Percentiles rank a stretch among this genome's conserved stretches.
phyloP scores from a whole-genome alignment of 129 eudicot genomes.

The Flaveria trinervia region DNA sequence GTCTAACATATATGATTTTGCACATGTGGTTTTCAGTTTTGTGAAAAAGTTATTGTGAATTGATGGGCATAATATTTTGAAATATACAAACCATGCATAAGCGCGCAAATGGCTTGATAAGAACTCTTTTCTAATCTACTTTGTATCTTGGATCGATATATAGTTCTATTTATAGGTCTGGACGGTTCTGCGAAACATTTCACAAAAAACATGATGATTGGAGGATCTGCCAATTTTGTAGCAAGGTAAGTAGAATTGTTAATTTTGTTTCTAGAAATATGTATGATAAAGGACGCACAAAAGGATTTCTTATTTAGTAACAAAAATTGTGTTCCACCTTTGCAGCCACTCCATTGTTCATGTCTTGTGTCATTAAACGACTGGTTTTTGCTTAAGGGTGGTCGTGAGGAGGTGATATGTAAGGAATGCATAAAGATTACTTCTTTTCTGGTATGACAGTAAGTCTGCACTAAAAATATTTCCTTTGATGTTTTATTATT shows the following conservation, averaged over 20 bases:
- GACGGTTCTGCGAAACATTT: slow-evolving; percentile 55
- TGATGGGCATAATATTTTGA: slow-evolving; percentile 6
- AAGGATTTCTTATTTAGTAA: too few species aligned
- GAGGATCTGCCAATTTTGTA: slow-evolving; percentile 60
- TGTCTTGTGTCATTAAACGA: slow-evolving; percentile 51
- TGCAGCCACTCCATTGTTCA: slow-evolving; percentile 58
- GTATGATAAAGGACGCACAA: not conserved
- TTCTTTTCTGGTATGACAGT: slow-evolving; percentile 43
- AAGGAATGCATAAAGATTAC: slow-evolving; percentile 49
- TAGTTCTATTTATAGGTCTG: slow-evolving; percentile 49
- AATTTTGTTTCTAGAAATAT: not conserved
- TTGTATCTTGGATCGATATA: slow-evolving; percentile 17
- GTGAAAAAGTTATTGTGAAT: not conserved
- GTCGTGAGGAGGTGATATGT: slow-evolving; percentile 45
- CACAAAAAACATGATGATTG: slow-evolving; percentile 54
- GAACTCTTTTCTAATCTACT: not conserved
- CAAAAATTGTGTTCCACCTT: slow-evolving; percentile 7
- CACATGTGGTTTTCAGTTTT: not conserved
- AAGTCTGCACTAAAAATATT: not conserved
- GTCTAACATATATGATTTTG: not conserved
- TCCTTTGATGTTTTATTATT: not conserved
- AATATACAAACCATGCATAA: not conserved
- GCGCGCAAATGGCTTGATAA: not conserved
- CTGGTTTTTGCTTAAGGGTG: slow-evolving; percentile 41
- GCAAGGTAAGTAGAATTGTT: slow-evolving; percentile 44